Conservation (phyloP, 1,284 basidiomycete species). For the Ganoderma lingzhi region DNA sequence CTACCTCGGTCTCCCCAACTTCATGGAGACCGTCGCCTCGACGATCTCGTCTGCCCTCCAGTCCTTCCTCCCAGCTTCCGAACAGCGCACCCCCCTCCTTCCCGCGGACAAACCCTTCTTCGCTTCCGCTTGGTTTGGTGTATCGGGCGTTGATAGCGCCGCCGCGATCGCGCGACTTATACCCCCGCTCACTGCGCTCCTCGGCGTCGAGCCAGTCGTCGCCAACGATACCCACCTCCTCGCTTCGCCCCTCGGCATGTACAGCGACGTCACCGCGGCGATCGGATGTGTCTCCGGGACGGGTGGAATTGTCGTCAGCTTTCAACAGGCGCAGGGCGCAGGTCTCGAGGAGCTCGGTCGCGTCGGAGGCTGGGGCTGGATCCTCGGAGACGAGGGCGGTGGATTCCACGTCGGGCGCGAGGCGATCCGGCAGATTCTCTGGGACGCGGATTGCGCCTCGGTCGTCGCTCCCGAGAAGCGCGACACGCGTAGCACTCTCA, state of each 20-base stretch:
- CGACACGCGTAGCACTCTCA: conserved; percentile 33
- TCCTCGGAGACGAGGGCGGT: conserved; percentile 83
- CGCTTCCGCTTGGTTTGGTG: conserved; percentile 77
- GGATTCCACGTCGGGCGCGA: conserved; percentile 81
- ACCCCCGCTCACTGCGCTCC: conserved; percentile 58
- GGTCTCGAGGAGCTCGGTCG: conserved; percentile 67
- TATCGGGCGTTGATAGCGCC: conserved; percentile 79
- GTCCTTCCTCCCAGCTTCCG: conserved; percentile 46
- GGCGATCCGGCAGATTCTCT: conserved; percentile 69
- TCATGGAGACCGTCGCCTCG: conserved; percentile 54
- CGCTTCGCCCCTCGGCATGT: conserved; percentile 70
- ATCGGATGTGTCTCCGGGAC: conserved; percentile 77
- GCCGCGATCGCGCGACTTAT: conserved; percentile 63
- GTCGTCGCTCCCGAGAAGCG: conserved; percentile 45
- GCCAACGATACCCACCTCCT: conserved; percentile 81
- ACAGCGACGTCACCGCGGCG: conserved; percentile 64
- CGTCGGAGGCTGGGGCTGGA: conserved; percentile 85
- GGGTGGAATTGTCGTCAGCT: conserved; percentile 73
- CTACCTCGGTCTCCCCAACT: conserved; percentile 61
- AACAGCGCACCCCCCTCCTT: conserved; percentile 37
- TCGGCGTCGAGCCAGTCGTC: conserved; percentile 65
- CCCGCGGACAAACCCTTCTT: conserved; percentile 54
- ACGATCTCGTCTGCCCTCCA: conserved; percentile 64
- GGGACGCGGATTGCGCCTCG: conserved; percentile 60
- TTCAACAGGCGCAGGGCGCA: conserved; percentile 50